Evolutionary conservation across 2,329 filamentous ascomycete species (phyloP).

Genomic region (Dryadomyces quercivorus): DNA sequence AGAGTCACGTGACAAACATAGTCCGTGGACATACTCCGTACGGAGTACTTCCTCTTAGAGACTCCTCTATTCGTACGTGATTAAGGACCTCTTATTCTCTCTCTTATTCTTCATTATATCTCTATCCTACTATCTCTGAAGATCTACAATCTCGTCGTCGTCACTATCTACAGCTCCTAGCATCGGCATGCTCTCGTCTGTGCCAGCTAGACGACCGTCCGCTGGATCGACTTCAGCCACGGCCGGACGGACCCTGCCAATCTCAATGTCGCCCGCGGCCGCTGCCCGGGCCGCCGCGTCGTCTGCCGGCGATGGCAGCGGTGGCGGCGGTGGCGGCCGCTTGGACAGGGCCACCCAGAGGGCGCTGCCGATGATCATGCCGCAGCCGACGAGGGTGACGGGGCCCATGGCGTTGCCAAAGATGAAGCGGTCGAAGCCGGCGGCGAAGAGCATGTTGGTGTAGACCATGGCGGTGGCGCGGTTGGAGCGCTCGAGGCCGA

Average conservation of each 20-base stretch:
- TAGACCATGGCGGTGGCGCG: constrained; percentile 46
- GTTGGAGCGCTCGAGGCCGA: constrained; percentile 55
- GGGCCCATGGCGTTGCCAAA: constrained; percentile 39
- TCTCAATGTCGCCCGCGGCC: constrained; percentile 21
- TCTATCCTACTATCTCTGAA: neutral
- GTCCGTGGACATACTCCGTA: too few species aligned
- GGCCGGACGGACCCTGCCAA: constrained; percentile 13
- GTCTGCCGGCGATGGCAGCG: constrained; percentile 15
- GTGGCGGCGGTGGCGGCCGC: constrained; percentile 22
- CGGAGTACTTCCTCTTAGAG: too few species aligned
- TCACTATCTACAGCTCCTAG: constrained; percentile 17
- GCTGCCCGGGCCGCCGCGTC: neutral
- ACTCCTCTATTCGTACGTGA: too few species aligned
- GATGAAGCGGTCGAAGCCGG: constrained; percentile 37
- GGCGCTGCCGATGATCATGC: constrained; percentile 40
- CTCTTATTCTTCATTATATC: too few species aligned
- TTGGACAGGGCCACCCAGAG: constrained; percentile 36
- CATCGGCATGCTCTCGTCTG: constrained; percentile 27
- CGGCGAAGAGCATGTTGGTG: constrained; percentile 45
- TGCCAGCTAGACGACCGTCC: neutral
- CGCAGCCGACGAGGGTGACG: constrained; percentile 36
- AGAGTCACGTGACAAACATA: constrained; percentile 6
- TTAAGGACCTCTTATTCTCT: too few species aligned
- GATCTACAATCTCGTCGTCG: constrained; percentile 8
- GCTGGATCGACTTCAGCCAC: neutral